Conservation (phyloP, 257 asterid species). For the Capsicum pubescens region DNA sequence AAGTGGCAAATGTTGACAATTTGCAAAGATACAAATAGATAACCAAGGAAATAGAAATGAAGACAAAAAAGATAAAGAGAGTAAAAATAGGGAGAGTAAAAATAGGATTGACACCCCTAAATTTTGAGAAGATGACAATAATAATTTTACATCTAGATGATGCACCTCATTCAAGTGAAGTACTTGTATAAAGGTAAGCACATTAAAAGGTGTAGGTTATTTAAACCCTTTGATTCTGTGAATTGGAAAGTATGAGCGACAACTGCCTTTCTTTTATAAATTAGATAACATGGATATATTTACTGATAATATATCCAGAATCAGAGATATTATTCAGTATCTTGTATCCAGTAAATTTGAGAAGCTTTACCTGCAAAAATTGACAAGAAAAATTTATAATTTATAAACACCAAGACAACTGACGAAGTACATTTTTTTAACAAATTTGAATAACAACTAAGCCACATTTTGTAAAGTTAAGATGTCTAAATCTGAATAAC, state of each 20-base stretch:
- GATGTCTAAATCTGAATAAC: background rate
- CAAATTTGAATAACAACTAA: background rate
- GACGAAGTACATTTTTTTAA: background rate
- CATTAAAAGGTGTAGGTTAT: background rate
- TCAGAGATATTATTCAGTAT: conserved; percentile 77
- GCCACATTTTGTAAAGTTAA: background rate
- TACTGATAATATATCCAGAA: too few species aligned
- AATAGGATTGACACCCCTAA: conserved; percentile 4
- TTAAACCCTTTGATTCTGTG: conserved; percentile 16
- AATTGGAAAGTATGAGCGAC: background rate
- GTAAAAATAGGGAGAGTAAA: background rate
- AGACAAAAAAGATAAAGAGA: conserved; percentile 6
- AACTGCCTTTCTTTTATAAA: background rate
- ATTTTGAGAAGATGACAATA: background rate
- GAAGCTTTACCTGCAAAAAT: conserved; percentile 81
- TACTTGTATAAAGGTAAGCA: background rate
- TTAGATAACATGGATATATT: conserved; percentile 21
- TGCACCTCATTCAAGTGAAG: conserved; percentile 5
- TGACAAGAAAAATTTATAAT: conserved; percentile 17
- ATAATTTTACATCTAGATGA: background rate
- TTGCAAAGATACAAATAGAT: conserved; percentile 3
- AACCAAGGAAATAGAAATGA: background rate
- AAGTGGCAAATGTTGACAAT: conserved; percentile 19
- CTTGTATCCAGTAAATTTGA: conserved; percentile 95
- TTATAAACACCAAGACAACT: background rate